Base-by-base conservation (phyloP, 805 yeast species). In the Ogataea ganodermae region DNA sequence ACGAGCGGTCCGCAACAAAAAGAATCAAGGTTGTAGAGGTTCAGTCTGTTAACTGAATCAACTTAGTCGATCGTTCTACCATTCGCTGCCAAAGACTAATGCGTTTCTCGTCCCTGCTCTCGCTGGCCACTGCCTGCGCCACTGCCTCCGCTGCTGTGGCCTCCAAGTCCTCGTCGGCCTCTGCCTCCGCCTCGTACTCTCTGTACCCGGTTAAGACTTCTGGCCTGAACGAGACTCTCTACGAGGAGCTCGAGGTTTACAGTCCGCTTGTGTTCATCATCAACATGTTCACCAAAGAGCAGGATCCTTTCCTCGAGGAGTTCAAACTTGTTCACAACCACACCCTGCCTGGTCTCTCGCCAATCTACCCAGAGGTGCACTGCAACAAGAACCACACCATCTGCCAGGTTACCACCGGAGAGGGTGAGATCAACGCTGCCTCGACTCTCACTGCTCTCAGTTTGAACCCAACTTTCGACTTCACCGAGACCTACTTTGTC, bases 351-450 rank as follows among this genome's bases (percentile, higher is more conserved):
- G 87, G 88, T 40, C 68, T 83, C 45, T 80, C 86, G 14, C 84
- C 85, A 23, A 52, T 74, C 27, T 81, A 73, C 69, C 84, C 86
- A 27, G 58, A 70, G 17, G 69, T 83, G 42, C 79, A 76, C 68
- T 82, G 87, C 66, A 75, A 74, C 48, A 57, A 68, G 28, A 71
- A 79, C 67, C 76, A 72, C 66, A 61, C 76, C 23, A 62, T 83
- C 23, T 82, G 86, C 70, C 81, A 80, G 59, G 59, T 81, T 45
- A 79, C 84, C 37, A 78, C 84, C n/a, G 88, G 88, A 45, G 87
- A 81, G 66, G 83, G 82, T 53, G 86, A 82, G 61, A 75, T 80
- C 54, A 83, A 83, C 57, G 87, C 87, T 31, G 86, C 87, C 13
- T 52, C 81, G 21, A 70, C 85, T 20, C 60, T 81, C 48, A 72